These are phyloP conservation scores for Chrysosporium keratinophilum DNA, from an alignment of 2,329 filamentous ascomycete species.

Conservation along the genomic window DNA sequence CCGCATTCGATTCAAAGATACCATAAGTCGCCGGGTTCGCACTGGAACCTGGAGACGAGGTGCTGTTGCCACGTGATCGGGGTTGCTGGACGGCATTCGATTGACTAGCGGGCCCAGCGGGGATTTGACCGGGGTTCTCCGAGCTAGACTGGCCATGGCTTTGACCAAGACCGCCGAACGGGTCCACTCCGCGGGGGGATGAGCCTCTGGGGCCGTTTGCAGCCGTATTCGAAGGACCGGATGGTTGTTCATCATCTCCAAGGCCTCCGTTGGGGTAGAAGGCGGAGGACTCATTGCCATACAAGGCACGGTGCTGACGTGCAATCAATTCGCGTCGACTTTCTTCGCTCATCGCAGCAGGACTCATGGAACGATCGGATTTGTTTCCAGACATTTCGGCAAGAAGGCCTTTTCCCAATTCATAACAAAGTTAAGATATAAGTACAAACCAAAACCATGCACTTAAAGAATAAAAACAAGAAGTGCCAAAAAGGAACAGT, in stretches of 20 bases:
- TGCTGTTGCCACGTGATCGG: slow-evolving; percentile 68
- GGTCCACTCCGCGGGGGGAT: slow-evolving; percentile 72
- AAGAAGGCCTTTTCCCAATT: slow-evolving; percentile 47
- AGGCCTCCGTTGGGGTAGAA: slow-evolving; percentile 59
- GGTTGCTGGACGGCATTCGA: slow-evolving; percentile 39
- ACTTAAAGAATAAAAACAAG: slow-evolving; percentile 24
- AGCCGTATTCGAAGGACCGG: slow-evolving; percentile 46
- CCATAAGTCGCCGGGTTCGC: slow-evolving; percentile 45
- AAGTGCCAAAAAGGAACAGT: slow-evolving; percentile 19
- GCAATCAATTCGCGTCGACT: slow-evolving; percentile 92
- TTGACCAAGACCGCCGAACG: slow-evolving; percentile 45
- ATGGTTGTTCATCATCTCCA: slow-evolving; percentile 60
- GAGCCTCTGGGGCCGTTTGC: slow-evolving; percentile 56
- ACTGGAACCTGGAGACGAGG: slow-evolving; percentile 56
- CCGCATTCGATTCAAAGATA: slow-evolving; percentile 48
- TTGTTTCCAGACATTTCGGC: slow-evolving; percentile 64
- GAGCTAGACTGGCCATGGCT: slow-evolving; percentile 37
- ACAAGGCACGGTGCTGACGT: slow-evolving; percentile 87
- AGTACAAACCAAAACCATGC: slow-evolving; percentile 38
- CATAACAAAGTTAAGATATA: slow-evolving; percentile 35
- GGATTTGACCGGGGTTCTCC: slow-evolving; percentile 45
- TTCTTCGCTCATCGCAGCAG: slow-evolving; percentile 81
- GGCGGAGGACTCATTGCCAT: slow-evolving; percentile 59
- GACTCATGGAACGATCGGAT: slow-evolving; percentile 75
- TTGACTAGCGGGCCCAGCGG: slow-evolving; percentile 33